Evolutionary conservation across 352 stramenopile species (phyloP).

Genomic region (Pythium brachiatum): DNA sequence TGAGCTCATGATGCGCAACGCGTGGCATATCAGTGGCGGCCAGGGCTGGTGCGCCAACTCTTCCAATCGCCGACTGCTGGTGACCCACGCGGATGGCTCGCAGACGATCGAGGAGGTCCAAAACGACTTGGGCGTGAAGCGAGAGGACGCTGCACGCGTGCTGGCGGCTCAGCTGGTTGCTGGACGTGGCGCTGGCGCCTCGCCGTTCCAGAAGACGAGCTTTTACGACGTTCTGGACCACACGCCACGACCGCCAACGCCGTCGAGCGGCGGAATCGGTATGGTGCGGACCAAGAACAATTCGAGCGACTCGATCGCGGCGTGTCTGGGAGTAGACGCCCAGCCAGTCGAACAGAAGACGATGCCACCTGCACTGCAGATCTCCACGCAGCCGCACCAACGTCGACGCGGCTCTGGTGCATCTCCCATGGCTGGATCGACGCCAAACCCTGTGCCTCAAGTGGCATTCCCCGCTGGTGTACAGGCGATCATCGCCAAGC

Average conservation of each 20-base stretch:
- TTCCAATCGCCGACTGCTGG: conserved; percentile 56
- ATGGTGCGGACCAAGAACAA: conserved; percentile 45
- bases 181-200: conserved; percentile 4
- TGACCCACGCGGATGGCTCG: conserved; percentile 51
- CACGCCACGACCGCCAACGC: conserved; percentile 17
- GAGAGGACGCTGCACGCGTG: conserved; percentile 30
- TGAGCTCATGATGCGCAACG: conserved; percentile 90
- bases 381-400: neutral
- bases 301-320: conserved; percentile 45
- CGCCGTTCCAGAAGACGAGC: conserved; percentile 27
- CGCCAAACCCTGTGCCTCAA: neutral
- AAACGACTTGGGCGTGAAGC: conserved; percentile 43
- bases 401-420: conserved; percentile 6
- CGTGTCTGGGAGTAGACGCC: conserved; percentile 34
- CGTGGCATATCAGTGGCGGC: conserved; percentile 63
- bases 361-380: neutral
- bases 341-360: neutral
- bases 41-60: conserved; percentile 55
- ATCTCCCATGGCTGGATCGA: neutral
- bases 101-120: conserved; percentile 45
- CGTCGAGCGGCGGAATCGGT: conserved; percentile 9
- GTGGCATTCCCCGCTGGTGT: conserved; percentile 35
- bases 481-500: conserved; percentile 50
- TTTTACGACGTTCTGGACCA: conserved; percentile 67
- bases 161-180: conserved; percentile 30